These are phyloP conservation scores for Sporothrix euskadiensis DNA, from an alignment of 2,329 filamentous ascomycete genomes.

Conservation along the genomic window DNA sequence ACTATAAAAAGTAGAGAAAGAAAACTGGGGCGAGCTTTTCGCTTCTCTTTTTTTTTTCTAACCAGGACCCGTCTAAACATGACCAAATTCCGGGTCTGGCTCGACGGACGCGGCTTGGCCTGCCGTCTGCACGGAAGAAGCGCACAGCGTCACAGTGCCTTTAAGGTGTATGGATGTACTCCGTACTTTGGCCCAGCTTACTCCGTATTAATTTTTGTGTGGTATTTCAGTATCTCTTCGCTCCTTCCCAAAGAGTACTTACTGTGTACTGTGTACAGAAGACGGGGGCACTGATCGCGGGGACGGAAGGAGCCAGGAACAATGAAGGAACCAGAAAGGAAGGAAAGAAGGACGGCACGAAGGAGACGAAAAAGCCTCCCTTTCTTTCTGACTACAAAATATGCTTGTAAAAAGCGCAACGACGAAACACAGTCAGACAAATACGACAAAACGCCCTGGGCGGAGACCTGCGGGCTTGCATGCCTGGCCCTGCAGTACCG, in stretches of 20 bases:
- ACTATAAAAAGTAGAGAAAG: neutral
- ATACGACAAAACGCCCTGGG: neutral
- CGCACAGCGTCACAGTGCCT: neutral
- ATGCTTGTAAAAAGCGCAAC: neutral
- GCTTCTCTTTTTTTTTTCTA: neutral
- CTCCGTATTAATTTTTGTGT: neutral
- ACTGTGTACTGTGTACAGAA: neutral
- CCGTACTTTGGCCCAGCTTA: neutral
- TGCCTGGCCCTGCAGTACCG: conserved; percentile 12
- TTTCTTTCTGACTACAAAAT: neutral
- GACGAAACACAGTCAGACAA: neutral
- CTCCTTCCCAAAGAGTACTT: neutral
- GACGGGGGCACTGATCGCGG: neutral
- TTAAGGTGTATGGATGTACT: neutral
- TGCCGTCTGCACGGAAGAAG: neutral
- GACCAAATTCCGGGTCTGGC: conserved; percentile 21
- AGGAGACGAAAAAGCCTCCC: neutral
- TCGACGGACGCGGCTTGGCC: conserved; percentile 8
- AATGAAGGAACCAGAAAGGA: conserved; percentile 5
- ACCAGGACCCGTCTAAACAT: neutral
- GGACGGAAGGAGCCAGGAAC: neutral
- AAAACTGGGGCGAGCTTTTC: neutral
- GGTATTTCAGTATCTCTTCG: neutral
- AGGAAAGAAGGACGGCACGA: conserved; percentile 14
- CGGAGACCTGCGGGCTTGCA: neutral